These are phyloP conservation scores for Penicillium paneum DNA, from an alignment of 2,329 filamentous ascomycete species.

Conservation along the genomic window DNA sequence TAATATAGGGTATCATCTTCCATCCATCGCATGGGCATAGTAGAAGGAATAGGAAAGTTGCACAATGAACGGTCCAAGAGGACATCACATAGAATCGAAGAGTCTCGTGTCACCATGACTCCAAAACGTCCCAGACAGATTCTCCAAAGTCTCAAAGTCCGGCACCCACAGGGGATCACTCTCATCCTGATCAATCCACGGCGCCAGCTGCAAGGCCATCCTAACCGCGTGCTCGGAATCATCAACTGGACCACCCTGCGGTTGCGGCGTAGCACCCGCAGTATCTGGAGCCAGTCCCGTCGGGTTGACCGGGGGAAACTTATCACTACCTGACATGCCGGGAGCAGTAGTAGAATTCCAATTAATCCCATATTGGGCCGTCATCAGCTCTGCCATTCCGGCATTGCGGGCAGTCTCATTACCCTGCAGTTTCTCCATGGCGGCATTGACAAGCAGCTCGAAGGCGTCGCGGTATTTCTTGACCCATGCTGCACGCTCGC, in stretches of 20 bases:
- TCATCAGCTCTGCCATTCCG: constrained; percentile 43
- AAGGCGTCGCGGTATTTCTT: constrained; percentile 50
- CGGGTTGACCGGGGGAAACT: constrained; percentile 9
- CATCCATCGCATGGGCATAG: not conserved
- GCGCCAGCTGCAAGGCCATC: constrained; percentile 40
- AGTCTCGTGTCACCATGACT: constrained; percentile 25
- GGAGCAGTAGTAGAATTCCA: constrained; percentile 11
- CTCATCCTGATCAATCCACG: constrained; percentile 40
- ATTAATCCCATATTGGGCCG: constrained; percentile 31
- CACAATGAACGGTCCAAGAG: not conserved
- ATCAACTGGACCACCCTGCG: constrained; percentile 18
- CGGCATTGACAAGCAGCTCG: constrained; percentile 47
- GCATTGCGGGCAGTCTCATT: constrained; percentile 34
- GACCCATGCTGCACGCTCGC: constrained; percentile 49
- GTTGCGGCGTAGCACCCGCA: not conserved
- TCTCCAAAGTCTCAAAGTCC: constrained; percentile 38
- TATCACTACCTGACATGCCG: constrained; percentile 18
- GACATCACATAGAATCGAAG: constrained; percentile 29
- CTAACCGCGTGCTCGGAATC: constrained; percentile 35
- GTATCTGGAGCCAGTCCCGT: constrained; percentile 13
- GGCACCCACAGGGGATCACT: constrained; percentile 40
- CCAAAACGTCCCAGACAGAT: constrained; percentile 32
- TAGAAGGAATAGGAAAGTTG: not conserved
- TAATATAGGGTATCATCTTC: not conserved
- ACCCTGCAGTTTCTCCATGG: constrained; percentile 47